phyloP scores from a whole-genome alignment of 768 basidiomycete species.

The Imleria badia region DNA sequence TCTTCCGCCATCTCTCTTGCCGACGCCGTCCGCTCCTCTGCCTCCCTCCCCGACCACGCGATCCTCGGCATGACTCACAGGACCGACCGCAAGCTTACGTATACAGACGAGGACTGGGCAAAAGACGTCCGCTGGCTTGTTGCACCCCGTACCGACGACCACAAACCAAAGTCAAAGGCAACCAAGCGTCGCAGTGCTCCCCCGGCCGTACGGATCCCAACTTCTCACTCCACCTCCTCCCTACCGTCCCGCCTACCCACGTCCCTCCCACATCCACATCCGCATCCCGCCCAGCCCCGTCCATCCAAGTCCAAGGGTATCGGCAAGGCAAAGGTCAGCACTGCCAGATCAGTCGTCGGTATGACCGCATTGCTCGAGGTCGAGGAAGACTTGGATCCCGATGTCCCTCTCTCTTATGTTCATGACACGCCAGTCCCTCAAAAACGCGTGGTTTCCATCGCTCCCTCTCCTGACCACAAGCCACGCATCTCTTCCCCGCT shows the following conservation, averaged over 20 bases:
- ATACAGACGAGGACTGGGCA: conserved; percentile 64
- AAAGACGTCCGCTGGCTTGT: conserved; percentile 67
- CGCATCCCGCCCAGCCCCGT: conserved; percentile 17
- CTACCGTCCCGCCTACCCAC: conserved; percentile 13
- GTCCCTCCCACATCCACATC: background rate
- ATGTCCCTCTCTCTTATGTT: conserved; percentile 3
- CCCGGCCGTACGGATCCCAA: conserved; percentile 4
- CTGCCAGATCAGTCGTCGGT: conserved; percentile 46
- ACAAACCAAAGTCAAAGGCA: conserved; percentile 22
- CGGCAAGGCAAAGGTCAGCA: conserved; percentile 31
- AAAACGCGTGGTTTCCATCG: conserved; percentile 15
- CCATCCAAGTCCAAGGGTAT: conserved; percentile 28
- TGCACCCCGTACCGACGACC: conserved; percentile 28
- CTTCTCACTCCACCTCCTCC: conserved; percentile 26
- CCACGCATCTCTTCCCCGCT: conserved; percentile 28
- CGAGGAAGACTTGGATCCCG: conserved; percentile 43
- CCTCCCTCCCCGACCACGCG: conserved; percentile 30
- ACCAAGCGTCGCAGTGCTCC: conserved; percentile 21
- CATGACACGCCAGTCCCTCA: conserved; percentile 11
- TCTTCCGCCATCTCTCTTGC: conserved; percentile 31
- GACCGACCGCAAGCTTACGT: conserved; percentile 32
- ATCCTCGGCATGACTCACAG: conserved; percentile 20
- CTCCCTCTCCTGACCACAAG: conserved; percentile 16
- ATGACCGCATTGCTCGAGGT: conserved; percentile 56
- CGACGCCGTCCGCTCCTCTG: conserved; percentile 36